phyloP scores from a whole-genome alignment of 495 filamentous ascomycete species.

The Podospora didyma region DNA sequence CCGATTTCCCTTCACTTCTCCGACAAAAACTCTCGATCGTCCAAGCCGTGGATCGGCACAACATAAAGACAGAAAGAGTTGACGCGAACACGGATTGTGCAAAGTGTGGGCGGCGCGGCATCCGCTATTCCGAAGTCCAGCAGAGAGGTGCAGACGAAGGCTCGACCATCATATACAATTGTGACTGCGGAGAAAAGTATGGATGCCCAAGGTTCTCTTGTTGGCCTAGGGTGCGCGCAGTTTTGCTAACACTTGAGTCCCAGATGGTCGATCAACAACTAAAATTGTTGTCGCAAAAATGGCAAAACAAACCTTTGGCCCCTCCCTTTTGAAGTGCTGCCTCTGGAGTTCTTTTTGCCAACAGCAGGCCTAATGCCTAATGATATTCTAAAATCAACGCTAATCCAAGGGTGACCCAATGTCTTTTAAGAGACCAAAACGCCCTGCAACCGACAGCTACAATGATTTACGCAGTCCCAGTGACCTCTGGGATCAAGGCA shows the following conservation, averaged over 20 bases:
- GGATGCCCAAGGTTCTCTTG: constrained; percentile 19
- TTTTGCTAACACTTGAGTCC: constrained; percentile 26
- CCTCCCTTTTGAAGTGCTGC: background rate
- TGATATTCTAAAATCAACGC: constrained; percentile 2
- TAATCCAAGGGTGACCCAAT: constrained; percentile 5
- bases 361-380: background rate
- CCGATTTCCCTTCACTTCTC: constrained; percentile 82
- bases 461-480: constrained; percentile 29
- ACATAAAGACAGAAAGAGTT: constrained; percentile 71
- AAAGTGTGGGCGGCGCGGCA: constrained; percentile 75
- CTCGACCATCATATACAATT: constrained; percentile 82
- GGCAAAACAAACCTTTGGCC: background rate
- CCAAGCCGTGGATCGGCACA: constrained; percentile 73
- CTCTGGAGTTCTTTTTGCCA: background rate
- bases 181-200: constrained; percentile 82
- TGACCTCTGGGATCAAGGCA: constrained; percentile 70
- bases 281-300: background rate
- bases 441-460: constrained; percentile 1
- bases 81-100: constrained; percentile 66
- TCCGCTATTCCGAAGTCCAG: constrained; percentile 82
- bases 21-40: constrained; percentile 80
- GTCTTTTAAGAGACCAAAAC: constrained; percentile 17
- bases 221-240: background rate
- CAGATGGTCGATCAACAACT: constrained; percentile 47
- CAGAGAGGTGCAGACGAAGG: constrained; percentile 93